Base-by-base conservation (phyloP, 2,329 filamentous ascomycete species). In the Colletotrichum euphorbiae region DNA sequence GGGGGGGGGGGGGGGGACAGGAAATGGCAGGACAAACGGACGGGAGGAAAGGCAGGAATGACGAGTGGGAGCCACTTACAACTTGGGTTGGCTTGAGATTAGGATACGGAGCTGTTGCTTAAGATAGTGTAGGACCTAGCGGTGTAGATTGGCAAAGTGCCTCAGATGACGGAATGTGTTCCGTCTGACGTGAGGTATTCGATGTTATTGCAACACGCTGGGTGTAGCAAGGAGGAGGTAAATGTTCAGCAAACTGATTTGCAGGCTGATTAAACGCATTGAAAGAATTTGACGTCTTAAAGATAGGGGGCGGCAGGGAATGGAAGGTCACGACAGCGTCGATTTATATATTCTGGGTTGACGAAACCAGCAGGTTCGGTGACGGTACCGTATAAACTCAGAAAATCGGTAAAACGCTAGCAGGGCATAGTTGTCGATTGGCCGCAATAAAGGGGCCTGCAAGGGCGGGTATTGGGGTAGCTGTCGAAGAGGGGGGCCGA, bases 341-440 rank as follows among this genome's bases (percentile, higher is more conserved):
- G 61, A 66, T 48, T 43, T 69, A 60, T 69, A 69, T 69, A 69
- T 69, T 56, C 61, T 66, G 52, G 43, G 19, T 62, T 56, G 63
- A 69, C 67, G 67, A 67, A 69, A 69, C 63, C 67, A 69, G 67
- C 66, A 65, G 38, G 54, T 46, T 66, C 55, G 62, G 61, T 69
- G 66, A 66, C 66, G 66, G 66, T n/a, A n/a, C n/a, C n/a, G n/a
- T n/a, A n/a, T n/a, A n/a, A n/a, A n/a, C n/a, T n/a, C n/a, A n/a
- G n/a, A n/a, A n/a, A n/a, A n/a, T n/a, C n/a, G n/a, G n/a, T n/a
- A n/a, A n/a, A n/a, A n/a, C n/a, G n/a, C n/a, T n/a, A n/a, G n/a
- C n/a, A n/a, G n/a, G n/a, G n/a, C n/a, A n/a, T n/a, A n/a, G n/a
- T n/a, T n/a, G n/a, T n/a, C n/a, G n/a, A n/a, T n/a, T n/a, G n/a